Percentiles rank a stretch among this genome's conserved stretches.
These are phyloP conservation scores for Epichloe brachyelytri DNA, from an alignment of 2,329 filamentous ascomycete genomes.

Conservation along the genomic window DNA sequence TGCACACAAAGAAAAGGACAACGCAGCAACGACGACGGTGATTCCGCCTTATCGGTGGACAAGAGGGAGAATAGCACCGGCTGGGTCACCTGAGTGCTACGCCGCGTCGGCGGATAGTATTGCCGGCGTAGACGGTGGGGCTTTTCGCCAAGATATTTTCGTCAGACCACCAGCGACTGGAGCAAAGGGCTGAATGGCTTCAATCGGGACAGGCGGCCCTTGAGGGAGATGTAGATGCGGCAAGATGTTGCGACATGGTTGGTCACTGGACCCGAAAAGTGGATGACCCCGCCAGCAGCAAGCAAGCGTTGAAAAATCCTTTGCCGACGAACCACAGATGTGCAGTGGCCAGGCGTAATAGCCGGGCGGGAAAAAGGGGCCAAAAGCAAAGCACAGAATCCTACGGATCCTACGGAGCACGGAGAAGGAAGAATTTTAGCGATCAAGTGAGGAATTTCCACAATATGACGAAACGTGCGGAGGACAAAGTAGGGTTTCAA, in stretches of 20 bases:
- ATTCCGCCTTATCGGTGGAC: constrained; percentile 3
- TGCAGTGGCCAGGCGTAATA: no score
- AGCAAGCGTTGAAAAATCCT: not conserved
- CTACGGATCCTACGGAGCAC: no score
- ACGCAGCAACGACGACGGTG: constrained; percentile 10
- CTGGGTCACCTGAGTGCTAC: constrained; percentile 13
- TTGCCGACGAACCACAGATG: not conserved
- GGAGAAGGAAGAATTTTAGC: no score
- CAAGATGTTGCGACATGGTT: constrained; percentile 1
- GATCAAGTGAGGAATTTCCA: no score
- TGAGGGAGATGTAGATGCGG: constrained; percentile 2
- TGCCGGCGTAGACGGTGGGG: constrained; percentile 17
- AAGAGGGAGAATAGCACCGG: constrained; percentile 5
- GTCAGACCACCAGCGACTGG: not conserved
- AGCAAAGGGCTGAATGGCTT: not conserved
- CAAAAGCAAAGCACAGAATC: no score
- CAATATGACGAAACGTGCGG: not conserved
- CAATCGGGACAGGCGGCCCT: constrained; percentile 1
- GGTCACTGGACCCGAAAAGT: constrained; percentile 3
- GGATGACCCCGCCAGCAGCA: constrained; percentile 1
- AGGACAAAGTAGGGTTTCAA: no score
- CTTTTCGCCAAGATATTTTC: constrained; percentile 6
- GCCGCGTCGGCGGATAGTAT: constrained; percentile 17
- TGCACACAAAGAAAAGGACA: constrained; percentile 10
- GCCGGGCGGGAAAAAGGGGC: no score